These are phyloP conservation scores for Monilinia vaccinii-corymbosi DNA, from an alignment of 2,329 filamentous ascomycete genomes.

Conservation along the genomic window DNA sequence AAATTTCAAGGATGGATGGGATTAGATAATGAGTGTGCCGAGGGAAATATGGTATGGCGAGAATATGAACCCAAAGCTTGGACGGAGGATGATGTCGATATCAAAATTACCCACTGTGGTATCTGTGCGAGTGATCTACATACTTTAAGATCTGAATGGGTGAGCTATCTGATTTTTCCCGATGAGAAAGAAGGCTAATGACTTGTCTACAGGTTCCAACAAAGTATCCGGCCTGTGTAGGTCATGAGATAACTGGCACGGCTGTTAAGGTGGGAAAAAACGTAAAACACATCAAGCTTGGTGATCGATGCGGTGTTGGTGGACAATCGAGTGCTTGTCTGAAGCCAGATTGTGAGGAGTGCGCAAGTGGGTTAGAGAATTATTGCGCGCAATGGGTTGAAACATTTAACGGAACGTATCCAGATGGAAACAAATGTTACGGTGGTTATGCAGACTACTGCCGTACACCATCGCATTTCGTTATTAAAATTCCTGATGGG, in stretches of 20 bases:
- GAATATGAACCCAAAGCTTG: conserved; percentile 39
- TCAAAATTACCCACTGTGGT: conserved; percentile 42
- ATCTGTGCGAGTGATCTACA: conserved; percentile 36
- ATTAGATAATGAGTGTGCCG: conserved; percentile 25
- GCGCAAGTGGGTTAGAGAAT: conserved; percentile 6
- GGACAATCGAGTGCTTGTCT: conserved; percentile 35
- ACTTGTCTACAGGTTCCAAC: background rate
- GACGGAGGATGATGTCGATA: conserved; percentile 43
- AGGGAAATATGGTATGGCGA: conserved; percentile 31
- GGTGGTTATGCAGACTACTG: conserved; percentile 9
- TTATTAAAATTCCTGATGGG: conserved; percentile 8
- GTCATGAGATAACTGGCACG: conserved; percentile 43
- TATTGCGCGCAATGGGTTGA: background rate
- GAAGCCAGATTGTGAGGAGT: conserved; percentile 10
- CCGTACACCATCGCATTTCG: conserved; percentile 7
- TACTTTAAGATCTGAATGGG: conserved; percentile 29
- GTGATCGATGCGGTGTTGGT: conserved; percentile 46
- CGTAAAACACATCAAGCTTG: conserved; percentile 37
- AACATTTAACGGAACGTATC: conserved; percentile 5
- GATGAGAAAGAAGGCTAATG: background rate
- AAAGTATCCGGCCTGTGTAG: conserved; percentile 33
- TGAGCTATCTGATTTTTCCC: conserved; percentile 17
- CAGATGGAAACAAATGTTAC: conserved; percentile 8
- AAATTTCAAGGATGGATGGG: conserved; percentile 34
- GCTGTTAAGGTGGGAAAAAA: conserved; percentile 38